phyloP scores from a whole-genome alignment of 495 filamentous ascomycete species.

The Neurospora sp. region DNA sequence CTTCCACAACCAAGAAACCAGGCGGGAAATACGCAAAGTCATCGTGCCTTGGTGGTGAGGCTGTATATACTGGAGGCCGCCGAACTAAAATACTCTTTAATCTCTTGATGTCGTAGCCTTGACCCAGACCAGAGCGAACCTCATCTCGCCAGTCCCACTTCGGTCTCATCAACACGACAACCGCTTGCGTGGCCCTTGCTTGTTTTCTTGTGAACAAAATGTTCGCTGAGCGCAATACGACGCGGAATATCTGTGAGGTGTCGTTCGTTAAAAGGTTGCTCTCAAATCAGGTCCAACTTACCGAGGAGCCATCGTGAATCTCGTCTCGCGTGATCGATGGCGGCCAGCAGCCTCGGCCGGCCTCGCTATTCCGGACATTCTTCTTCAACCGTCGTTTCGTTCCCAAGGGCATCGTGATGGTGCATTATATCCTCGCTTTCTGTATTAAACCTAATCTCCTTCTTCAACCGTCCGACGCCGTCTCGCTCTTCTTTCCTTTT shows the following conservation, averaged over 20 bases:
- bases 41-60: neutral
- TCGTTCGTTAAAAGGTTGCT: neutral
- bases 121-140: neutral
- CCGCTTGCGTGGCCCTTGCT: neutral
- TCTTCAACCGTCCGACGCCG: slow-evolving; percentile 12
- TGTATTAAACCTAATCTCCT: neutral
- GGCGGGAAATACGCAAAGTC: neutral
- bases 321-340: neutral
- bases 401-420: neutral
- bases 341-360: neutral
- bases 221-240: neutral
- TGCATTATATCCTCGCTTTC: neutral
- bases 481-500: slow-evolving; percentile 27
- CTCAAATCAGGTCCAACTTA: neutral
- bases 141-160: neutral
- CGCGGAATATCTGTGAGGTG: neutral
- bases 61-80: neutral
- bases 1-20: neutral
- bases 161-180: neutral
- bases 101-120: neutral
- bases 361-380: neutral
- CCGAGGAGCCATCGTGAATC: neutral
- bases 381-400: neutral
- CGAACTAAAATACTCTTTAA: neutral
- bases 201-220: neutral